phyloP scores from a whole-genome alignment of 2,329 filamentous ascomycete species.

The Purpureocillium lavendulum region DNA sequence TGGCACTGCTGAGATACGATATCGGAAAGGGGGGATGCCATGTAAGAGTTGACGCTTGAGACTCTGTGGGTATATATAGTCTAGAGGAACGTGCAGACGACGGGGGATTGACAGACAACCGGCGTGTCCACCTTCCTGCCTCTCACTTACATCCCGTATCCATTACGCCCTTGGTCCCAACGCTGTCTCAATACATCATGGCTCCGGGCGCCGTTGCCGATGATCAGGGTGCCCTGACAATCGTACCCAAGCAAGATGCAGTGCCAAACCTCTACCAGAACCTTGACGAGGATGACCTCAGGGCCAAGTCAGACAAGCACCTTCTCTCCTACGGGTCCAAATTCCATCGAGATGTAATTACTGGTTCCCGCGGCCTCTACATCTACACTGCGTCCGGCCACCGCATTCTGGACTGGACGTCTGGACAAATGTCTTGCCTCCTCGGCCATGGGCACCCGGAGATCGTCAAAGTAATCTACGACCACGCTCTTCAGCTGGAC shows the following conservation, averaged over 20 bases:
- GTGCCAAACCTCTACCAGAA: slow-evolving; percentile 12
- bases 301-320: slow-evolving; percentile 13
- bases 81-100: no score
- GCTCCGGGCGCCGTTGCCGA: slow-evolving; percentile 12
- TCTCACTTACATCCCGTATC: no score
- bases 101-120: no score
- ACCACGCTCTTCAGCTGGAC: slow-evolving; percentile 43
- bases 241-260: slow-evolving; percentile 4
- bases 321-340: slow-evolving; percentile 17
- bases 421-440: slow-evolving; percentile 52
- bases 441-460: slow-evolving; percentile 51
- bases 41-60: neutral
- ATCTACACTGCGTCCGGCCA: slow-evolving; percentile 36
- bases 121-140: no score
- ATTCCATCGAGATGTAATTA: slow-evolving; percentile 27
- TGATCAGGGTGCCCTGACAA: slow-evolving; percentile 2
- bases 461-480: slow-evolving; percentile 42
- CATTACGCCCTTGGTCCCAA: no score
- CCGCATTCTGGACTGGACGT: slow-evolving; percentile 49
- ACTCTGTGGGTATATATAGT: neutral
- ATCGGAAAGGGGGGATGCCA: slow-evolving; percentile 4
- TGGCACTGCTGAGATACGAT: slow-evolving; percentile 5
- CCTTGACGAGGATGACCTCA: slow-evolving; percentile 12
- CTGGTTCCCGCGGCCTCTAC: slow-evolving; percentile 31
- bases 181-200: slow-evolving; percentile 5